Percentiles rank a stretch among this genome's conserved stretches.
Evolutionary conservation across 192 early-diverging fungal species (phyloP).

Genomic region (Gryganskiella cystojenkinii): DNA sequence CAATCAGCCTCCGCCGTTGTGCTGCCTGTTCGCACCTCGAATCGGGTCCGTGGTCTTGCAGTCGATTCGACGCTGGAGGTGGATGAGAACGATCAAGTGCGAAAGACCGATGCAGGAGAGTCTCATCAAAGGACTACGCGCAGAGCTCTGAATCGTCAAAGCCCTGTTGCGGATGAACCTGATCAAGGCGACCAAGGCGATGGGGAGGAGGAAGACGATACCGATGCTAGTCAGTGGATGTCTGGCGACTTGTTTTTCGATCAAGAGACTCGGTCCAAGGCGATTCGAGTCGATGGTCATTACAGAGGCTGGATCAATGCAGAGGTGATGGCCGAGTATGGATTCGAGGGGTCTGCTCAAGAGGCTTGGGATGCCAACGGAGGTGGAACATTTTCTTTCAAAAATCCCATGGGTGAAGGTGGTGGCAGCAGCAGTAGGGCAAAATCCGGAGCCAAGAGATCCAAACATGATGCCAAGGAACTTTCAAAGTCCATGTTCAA

Average conservation of each 20-base stretch:
- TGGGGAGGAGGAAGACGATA: constrained; percentile 55
- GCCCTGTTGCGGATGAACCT: neutral
- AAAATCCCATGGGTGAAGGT: constrained; percentile 56
- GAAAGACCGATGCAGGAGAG: constrained; percentile 35
- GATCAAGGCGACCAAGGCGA: constrained; percentile 7
- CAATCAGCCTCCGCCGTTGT: constrained; percentile 20
- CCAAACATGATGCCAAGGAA: constrained; percentile 41
- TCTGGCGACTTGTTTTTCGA: constrained; percentile 69
- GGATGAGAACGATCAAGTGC: constrained; percentile 25
- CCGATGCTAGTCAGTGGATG: constrained; percentile 34
- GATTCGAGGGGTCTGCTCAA: constrained; percentile 64
- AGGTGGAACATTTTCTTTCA: constrained; percentile 78
- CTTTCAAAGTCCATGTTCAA: constrained; percentile 73
- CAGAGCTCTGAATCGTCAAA: neutral
- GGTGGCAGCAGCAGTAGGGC: neutral
- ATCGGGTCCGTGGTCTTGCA: constrained; percentile 47
- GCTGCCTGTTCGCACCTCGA: constrained; percentile 35
- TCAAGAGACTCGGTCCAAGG: constrained; percentile 52
- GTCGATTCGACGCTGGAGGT: constrained; percentile 16
- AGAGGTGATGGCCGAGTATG: constrained; percentile 66
- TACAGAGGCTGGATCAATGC: constrained; percentile 73
- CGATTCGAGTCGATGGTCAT: constrained; percentile 70
- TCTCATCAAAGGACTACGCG: neutral
- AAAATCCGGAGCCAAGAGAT: constrained; percentile 10
- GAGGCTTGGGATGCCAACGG: constrained; percentile 83